Conservation (phyloP, 108 stramenopile species). For the Aurantiochytrium sp. region DNA sequence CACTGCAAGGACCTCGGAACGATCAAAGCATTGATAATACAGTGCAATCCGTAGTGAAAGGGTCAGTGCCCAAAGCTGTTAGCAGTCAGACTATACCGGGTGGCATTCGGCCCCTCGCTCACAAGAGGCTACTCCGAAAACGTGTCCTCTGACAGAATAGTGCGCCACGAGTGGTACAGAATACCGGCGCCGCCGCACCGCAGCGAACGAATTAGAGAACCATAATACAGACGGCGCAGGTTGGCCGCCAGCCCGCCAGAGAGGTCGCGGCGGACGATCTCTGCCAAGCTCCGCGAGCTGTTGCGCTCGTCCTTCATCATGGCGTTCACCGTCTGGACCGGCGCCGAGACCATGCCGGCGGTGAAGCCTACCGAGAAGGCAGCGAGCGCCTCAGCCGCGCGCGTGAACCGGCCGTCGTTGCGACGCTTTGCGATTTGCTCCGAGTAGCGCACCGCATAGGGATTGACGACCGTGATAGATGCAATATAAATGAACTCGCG, state of each 20-base stretch:
- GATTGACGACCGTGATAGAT: constrained; percentile 7
- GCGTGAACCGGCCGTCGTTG: not conserved
- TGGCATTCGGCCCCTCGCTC: too few species aligned
- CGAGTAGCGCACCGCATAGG: not conserved
- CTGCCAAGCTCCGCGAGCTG: not conserved
- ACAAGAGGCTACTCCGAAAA: not conserved
- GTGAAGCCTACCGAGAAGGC: constrained; percentile 14
- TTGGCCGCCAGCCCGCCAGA: not conserved
- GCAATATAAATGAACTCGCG: constrained; percentile 24
- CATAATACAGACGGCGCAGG: not conserved
- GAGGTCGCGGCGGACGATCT: not conserved
- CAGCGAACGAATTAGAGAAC: not conserved
- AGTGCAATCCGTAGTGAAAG: too few species aligned
- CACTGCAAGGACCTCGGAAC: too few species aligned
- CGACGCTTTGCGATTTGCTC: not conserved
- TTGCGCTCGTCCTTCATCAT: constrained; percentile 33
- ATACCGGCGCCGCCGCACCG: constrained; percentile 12
- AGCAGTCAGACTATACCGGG: too few species aligned
- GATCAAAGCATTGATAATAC: too few species aligned
- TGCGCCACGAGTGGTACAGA: constrained; percentile 2
- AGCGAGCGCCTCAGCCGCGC: not conserved
- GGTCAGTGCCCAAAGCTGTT: too few species aligned
- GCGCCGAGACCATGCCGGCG: constrained; percentile 6
- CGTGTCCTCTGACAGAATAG: not conserved
- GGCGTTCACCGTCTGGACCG: not conserved